Base-by-base conservation (phyloP, 768 basidiomycete species). In the Megacollybia marginata region DNA sequence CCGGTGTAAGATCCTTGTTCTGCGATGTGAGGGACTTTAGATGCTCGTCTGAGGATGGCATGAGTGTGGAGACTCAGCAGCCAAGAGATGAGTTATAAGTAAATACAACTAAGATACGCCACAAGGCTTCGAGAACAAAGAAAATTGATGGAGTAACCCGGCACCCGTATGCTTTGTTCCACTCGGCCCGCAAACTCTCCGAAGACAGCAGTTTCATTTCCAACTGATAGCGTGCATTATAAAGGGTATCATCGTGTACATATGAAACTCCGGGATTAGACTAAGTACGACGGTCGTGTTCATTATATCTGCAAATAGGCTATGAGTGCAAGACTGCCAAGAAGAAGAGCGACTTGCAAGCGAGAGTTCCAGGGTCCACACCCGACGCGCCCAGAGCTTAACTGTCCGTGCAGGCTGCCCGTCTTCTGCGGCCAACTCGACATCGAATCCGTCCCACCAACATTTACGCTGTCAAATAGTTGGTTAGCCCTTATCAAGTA, bases 381-480 rank as follows among this genome's bases (percentile, higher is more conserved):
- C 96, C 51, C 96, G 74, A 51, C 96, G 79, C 16, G 95, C 93
- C 95, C 96, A 98, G 43, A 99, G 76, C 68, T 97, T 97, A 57
- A 94, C 79, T 9, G 66, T 69, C 58, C 76, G 71, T 9, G 75
- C 69, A 7, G 75, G 60, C 46, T 79, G 67, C 34, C 74, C 75
- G 4, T 71, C 80, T 1, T 71, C 63, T 4, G 76, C 72, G 8
- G 86, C 80, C 40, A 97, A 62, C 48, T 96, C 89, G 16, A 95
- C 82, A 55, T 95, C 92, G 35, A 93, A 74, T 10, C 95, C 95
- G 58, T 99, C 96, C 96, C 96, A 99, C 96, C 96, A 99, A 69
- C 95, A 98, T 72, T 99, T 98, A 38, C 96, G 77, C 94, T 97
- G 52, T n/a, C 50, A 50, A 55, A 12, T 32, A n/a, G n/a, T n/a